Conservation (phyloP, 2,329 filamentous ascomycete genomes). For the Pyricularia sp. region DNA sequence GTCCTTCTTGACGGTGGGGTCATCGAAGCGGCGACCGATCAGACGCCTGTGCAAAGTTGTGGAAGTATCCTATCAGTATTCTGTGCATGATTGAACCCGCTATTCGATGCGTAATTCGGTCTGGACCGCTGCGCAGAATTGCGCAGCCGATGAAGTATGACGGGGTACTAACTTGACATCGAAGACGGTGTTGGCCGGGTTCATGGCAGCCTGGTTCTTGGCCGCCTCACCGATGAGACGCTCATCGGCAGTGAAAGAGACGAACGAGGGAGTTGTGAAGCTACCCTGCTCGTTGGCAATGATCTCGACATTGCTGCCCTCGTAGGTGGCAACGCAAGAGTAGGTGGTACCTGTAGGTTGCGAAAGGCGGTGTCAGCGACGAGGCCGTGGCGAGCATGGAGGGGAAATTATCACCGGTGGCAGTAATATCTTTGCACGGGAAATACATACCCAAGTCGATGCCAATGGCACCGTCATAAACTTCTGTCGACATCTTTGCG, state of each 20-base stretch:
- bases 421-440: neutral
- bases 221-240: slow-evolving; percentile 98
- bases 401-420: neutral
- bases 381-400: slow-evolving; percentile 3
- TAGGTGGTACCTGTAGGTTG: slow-evolving; percentile 76
- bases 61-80: slow-evolving; percentile 7
- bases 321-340: slow-evolving; percentile 98
- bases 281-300: slow-evolving; percentile 99
- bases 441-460: slow-evolving; percentile 84
- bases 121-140: neutral
- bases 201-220: slow-evolving; percentile 99
- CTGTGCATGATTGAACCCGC: neutral
- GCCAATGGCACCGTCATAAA: slow-evolving; percentile 99
- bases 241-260: slow-evolving; percentile 97
- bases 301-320: slow-evolving; percentile 99
- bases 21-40: slow-evolving; percentile 90
- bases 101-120: neutral
- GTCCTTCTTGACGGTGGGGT: slow-evolving; percentile 97
- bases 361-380: slow-evolving; percentile 3
- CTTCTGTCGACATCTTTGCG: slow-evolving; percentile 82
- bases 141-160: neutral
- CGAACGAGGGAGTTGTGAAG: slow-evolving; percentile 98
- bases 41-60: slow-evolving; percentile 54
- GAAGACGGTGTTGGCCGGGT: slow-evolving; percentile 96
- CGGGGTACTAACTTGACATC: slow-evolving; percentile 75